Evolutionary conservation across 768 basidiomycete species (phyloP).

Genomic region (Amanita exitialis): DNA sequence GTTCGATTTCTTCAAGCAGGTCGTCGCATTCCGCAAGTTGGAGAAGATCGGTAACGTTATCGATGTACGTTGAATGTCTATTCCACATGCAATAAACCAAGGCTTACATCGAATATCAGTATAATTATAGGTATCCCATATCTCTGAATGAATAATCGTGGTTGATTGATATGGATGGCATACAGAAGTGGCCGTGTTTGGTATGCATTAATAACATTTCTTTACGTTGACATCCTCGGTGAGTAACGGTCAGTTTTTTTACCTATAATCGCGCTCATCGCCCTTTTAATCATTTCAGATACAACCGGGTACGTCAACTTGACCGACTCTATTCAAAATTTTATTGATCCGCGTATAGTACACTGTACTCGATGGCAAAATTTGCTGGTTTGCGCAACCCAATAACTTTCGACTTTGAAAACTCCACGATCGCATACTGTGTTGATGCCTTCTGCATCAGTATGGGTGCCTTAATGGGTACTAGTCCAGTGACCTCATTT

Average conservation of each 20-base stretch:
- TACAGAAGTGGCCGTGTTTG: slow-evolving; percentile 64
- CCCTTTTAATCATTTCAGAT: slow-evolving; percentile 20
- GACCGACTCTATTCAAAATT: neutral
- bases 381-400: slow-evolving; percentile 81
- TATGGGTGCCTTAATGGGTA: slow-evolving; percentile 73
- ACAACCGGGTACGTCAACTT: slow-evolving; percentile 31
- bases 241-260: slow-evolving; percentile 12
- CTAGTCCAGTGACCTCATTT: slow-evolving; percentile 75
- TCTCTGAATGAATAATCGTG: neutral
- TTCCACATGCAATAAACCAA: neutral
- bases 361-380: slow-evolving; percentile 85
- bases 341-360: slow-evolving; percentile 34
- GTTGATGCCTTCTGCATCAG: slow-evolving; percentile 76
- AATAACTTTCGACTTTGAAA: slow-evolving; percentile 80
- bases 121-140: slow-evolving; percentile 29
- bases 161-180: slow-evolving; percentile 8
- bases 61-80: slow-evolving; percentile 34
- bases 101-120: slow-evolving; percentile 22
- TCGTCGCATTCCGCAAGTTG: slow-evolving; percentile 66
- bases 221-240: slow-evolving; percentile 84
- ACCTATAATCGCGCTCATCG: neutral
- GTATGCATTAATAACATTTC: slow-evolving; percentile 84
- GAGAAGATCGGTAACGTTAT: slow-evolving; percentile 51
- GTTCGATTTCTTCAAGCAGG: slow-evolving; percentile 80
- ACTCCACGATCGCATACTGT: slow-evolving; percentile 74